These are phyloP conservation scores for Rugonectria rugulosa DNA, from an alignment of 2,329 filamentous ascomycete genomes.

Conservation along the genomic window DNA sequence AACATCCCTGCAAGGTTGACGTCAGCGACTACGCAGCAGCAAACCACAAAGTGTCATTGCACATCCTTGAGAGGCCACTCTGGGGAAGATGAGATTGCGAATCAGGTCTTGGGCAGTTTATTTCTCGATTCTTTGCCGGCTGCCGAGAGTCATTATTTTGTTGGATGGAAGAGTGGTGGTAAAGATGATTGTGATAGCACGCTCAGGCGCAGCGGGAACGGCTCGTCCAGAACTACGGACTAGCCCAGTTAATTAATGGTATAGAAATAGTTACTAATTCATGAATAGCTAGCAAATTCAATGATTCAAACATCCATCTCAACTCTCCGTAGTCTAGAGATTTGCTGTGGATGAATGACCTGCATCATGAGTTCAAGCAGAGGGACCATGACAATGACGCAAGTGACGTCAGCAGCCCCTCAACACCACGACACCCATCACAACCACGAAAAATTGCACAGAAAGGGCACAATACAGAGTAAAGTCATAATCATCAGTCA, in stretches of 20 bases:
- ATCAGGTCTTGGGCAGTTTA: not conserved
- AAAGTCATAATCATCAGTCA: conserved; percentile 31
- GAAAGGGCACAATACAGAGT: not conserved
- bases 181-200: no score
- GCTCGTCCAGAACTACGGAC: no score
- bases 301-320: no score
- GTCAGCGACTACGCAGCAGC: conserved; percentile 34
- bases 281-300: no score
- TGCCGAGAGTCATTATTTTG: no score
- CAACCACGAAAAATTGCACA: not conserved
- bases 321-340: no score
- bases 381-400: not conserved
- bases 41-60: conserved; percentile 15
- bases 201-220: no score
- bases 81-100: not conserved
- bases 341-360: no score
- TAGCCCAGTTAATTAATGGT: no score
- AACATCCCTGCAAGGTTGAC: conserved; percentile 36
- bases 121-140: no score
- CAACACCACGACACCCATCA: not conserved
- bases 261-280: no score
- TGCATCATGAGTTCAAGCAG: not conserved
- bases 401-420: conserved; percentile 32
- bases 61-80: not conserved
- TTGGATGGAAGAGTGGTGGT: no score